Base-by-base conservation (phyloP, 352 stramenopile genomes). In the Detonula confervacea region DNA sequence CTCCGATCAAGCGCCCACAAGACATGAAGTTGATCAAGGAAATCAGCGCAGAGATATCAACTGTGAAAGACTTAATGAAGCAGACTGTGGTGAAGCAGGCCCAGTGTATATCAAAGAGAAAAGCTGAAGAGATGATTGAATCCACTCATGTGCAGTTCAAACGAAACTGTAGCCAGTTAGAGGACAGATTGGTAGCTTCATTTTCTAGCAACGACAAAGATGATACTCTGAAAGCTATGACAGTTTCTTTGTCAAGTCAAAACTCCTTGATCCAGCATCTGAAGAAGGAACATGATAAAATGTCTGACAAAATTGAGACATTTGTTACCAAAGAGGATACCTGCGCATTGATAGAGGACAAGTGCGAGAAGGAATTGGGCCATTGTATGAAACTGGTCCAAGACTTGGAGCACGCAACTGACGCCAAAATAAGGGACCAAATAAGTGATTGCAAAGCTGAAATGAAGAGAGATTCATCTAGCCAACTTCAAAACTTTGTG, bases 21-120 rank as follows among this genome's bases (percentile, higher is more conserved):
- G 66, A 61, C 30, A 67, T 14, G 2, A 42, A 60, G 20, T 0
- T 39, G 5, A 67, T 75, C 29, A 60, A 60, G 44, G 47, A 59
- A 57, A 42, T 75, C n/a, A 61, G 22, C 20, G 18, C 29, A 29
- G 52, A 65, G 5, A n/a, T 74, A 25, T 74, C 54, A 66, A 29
- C 20, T 27, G 54, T 74, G 9, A 55, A 74, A 46, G 54, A 66
- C 8, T 51, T 57, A 24, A 66, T 74, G 37, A 64, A 65, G 29
- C 35, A 52, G 12, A n/a, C 27, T 22, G n/a, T 14, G 33, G 33
- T 12, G 0, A 61, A 55, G 22, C 65, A 74, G 39, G 47, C 18
- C 7, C 30, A 74, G 47, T 59, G 14, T 29, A 66, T 66, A 29
- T 51, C 65, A 42, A 64, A 59, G 30, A 64, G 62, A n/a, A 64